These are phyloP conservation scores for Stentor roeselii DNA, from an alignment of 73 alveolate species.

Conservation along the genomic window DNA sequence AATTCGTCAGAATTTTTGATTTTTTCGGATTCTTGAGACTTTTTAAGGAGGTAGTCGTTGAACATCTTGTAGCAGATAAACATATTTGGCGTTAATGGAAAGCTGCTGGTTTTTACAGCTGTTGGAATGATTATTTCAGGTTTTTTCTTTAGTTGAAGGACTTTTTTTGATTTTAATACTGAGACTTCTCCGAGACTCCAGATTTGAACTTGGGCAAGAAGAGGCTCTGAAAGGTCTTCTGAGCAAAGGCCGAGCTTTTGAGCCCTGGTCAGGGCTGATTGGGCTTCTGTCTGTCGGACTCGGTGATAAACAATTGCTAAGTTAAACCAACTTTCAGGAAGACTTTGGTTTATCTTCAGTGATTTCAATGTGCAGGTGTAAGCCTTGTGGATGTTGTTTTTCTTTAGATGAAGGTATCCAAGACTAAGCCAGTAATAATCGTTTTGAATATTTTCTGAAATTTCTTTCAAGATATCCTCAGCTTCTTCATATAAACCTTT, in stretches of 20 bases:
- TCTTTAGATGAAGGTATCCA: not conserved
- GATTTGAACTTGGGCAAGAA: not conserved
- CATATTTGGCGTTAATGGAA: not conserved
- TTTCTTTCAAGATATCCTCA: not conserved
- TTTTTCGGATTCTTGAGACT: too few species aligned
- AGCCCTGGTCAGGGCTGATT: not conserved
- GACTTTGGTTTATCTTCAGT: not conserved
- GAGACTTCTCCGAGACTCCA: too few species aligned
- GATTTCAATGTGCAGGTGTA: not conserved
- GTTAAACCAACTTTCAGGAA: not conserved
- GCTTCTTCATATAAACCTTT: not conserved
- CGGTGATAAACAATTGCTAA: not conserved
- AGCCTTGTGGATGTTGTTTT: not conserved
- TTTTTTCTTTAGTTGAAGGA: not conserved
- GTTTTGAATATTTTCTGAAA: too few species aligned
- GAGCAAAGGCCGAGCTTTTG: too few species aligned
- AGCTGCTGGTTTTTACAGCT: not conserved
- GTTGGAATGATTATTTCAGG: not conserved
- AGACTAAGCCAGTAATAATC: not conserved
- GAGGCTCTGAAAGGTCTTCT: not conserved
- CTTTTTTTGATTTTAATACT: not conserved
- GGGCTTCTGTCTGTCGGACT: not conserved
- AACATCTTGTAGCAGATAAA: not conserved
- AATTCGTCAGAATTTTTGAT: too few species aligned
- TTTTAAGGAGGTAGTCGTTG: too few species aligned